These are phyloP conservation scores for Pterula multifida DNA, from an alignment of 1,284 basidiomycete species.

Conservation along the genomic window DNA sequence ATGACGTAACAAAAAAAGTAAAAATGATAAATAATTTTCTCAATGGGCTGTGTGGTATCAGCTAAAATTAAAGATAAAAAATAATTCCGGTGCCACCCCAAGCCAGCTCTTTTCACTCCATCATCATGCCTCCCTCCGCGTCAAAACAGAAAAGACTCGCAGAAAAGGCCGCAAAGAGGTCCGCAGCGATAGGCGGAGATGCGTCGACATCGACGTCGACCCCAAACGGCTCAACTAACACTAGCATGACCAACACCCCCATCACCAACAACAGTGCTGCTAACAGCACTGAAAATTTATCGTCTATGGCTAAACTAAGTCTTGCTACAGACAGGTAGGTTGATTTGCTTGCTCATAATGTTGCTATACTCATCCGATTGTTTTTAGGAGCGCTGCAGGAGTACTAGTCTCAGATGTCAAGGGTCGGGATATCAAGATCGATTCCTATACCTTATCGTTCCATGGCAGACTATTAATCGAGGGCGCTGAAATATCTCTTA, in stretches of 20 bases:
- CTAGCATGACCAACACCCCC: slow-evolving; percentile 58
- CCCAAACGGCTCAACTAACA: slow-evolving; percentile 49
- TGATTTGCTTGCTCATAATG: neutral
- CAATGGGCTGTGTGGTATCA: no score
- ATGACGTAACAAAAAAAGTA: neutral
- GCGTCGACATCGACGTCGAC: slow-evolving; percentile 41
- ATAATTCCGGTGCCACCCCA: no score
- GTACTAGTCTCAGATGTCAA: slow-evolving; percentile 90
- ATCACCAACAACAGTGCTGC: slow-evolving; percentile 67
- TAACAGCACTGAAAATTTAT: slow-evolving; percentile 63
- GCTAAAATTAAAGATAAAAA: no score
- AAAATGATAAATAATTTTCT: neutral
- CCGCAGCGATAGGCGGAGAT: slow-evolving; percentile 36
- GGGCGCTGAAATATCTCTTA: slow-evolving; percentile 71
- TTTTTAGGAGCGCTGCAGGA: slow-evolving; percentile 69
- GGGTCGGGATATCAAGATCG: slow-evolving; percentile 94
- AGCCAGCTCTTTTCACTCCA: no score
- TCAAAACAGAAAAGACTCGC: slow-evolving; percentile 82
- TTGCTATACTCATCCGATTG: slow-evolving; percentile 5
- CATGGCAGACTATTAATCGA: slow-evolving; percentile 93
- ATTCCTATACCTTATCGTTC: slow-evolving; percentile 93
- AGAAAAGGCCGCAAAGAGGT: slow-evolving; percentile 85
- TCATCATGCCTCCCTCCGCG: slow-evolving; percentile 59
- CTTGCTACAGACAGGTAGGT: slow-evolving; percentile 77
- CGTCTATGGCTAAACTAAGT: slow-evolving; percentile 77